Conservation (phyloP, 306 rosid genomes). For the Canavalia gladiata region DNA sequence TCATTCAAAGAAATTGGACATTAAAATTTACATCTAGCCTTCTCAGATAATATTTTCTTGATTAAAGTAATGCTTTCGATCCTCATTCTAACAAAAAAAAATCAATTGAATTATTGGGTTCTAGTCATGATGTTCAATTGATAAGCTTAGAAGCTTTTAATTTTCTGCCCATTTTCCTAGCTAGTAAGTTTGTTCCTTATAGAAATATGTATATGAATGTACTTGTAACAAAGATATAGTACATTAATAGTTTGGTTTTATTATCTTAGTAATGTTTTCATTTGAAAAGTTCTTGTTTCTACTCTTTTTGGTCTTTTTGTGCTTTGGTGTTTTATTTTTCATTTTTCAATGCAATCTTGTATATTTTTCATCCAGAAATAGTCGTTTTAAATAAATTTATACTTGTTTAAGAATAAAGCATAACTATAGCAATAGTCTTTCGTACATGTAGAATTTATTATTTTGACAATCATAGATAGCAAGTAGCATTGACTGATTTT, state of each 20-base stretch:
- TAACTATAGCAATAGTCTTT: not conserved
- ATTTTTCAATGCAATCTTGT: too few relatives aligned
- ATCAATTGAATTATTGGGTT: not conserved
- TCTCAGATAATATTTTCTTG: not conserved
- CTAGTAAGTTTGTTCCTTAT: not conserved
- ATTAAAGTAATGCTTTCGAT: not conserved
- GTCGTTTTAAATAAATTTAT: not conserved
- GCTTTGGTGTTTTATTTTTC: too few relatives aligned
- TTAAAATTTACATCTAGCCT: not conserved
- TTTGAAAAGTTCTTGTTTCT: not conserved
- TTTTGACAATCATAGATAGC: not conserved
- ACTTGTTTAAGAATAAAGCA: not conserved
- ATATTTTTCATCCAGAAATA: not conserved
- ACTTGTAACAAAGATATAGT: not conserved
- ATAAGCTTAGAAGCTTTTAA: not conserved
- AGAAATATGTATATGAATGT: constrained; percentile 6
- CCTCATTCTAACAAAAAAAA: not conserved
- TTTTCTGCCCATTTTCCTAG: not conserved
- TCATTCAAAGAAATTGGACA: not conserved
- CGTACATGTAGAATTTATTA: not conserved
- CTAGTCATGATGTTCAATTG: not conserved
- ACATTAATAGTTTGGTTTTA: not conserved
- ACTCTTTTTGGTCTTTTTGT: not conserved
- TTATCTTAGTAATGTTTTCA: constrained; percentile 5
- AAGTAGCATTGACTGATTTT: not conserved